Conservation (phyloP, 2,329 filamentous ascomycete species). For the Colletotrichum brevisporum region DNA sequence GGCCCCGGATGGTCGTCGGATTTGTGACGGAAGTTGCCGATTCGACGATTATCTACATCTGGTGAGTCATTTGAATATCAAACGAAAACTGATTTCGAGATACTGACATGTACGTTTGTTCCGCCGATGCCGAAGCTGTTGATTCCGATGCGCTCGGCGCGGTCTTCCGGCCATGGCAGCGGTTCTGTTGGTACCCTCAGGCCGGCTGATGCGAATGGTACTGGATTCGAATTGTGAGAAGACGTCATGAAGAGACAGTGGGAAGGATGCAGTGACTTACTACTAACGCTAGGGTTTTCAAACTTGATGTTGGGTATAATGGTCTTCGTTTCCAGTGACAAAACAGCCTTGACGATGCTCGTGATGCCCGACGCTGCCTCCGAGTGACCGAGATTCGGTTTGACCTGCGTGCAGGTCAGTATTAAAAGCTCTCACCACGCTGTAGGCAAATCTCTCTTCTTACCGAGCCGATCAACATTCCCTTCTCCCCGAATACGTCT, state of each 20-base stretch:
- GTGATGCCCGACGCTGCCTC: slow-evolving; percentile 52
- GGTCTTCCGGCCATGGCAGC: slow-evolving; percentile 45
- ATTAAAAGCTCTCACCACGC: too few species aligned
- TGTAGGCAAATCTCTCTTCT: too few species aligned
- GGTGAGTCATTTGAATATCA: background rate
- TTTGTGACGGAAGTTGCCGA: slow-evolving; percentile 12
- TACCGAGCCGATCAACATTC: slow-evolving; percentile 47
- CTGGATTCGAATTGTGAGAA: background rate
- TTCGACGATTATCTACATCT: slow-evolving; percentile 25
- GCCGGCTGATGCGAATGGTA: slow-evolving; percentile 43
- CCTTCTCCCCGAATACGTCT: slow-evolving; percentile 47
- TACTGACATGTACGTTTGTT: slow-evolving; percentile 54
- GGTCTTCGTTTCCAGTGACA: slow-evolving; percentile 42
- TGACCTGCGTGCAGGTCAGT: too few species aligned
- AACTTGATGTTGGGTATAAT: slow-evolving; percentile 42
- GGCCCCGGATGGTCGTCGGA: slow-evolving; percentile 10
- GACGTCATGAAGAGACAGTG: background rate
- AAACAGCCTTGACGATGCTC: slow-evolving; percentile 50
- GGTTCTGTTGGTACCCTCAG: slow-evolving; percentile 47
- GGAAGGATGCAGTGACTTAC: background rate
- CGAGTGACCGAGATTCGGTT: slow-evolving; percentile 56
- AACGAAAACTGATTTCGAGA: too few species aligned
- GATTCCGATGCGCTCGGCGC: slow-evolving; percentile 49
- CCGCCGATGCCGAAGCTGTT: slow-evolving; percentile 59
- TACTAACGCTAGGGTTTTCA: slow-evolving; percentile 33